Evolutionary conservation across 2,329 filamentous ascomycete species (phyloP).

Genomic region (Cladosporium sp.): DNA sequence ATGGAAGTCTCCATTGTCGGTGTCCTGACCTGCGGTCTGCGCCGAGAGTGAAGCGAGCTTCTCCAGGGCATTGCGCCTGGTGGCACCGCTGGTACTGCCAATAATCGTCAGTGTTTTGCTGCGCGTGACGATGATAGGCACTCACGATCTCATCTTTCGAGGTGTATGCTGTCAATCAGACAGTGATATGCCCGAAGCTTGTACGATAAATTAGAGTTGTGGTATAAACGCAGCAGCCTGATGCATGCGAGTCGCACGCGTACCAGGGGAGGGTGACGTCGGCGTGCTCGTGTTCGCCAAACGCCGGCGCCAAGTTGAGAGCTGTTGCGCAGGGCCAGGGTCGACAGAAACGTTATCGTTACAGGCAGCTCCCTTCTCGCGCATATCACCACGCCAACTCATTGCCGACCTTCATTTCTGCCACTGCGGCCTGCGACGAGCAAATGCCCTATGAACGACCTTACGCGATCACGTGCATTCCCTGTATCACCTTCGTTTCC

Average conservation of each 20-base stretch:
- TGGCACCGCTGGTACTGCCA: slow-evolving; percentile 23
- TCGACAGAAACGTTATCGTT: neutral
- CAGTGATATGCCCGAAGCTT: no score
- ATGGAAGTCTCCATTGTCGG: slow-evolving; percentile 32
- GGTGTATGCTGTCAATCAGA: no score
- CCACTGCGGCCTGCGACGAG: slow-evolving; percentile 5
- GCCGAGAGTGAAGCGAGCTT: slow-evolving; percentile 48
- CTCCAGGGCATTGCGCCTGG: slow-evolving; percentile 47
- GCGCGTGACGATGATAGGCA: neutral
- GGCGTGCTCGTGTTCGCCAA: neutral
- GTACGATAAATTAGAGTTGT: neutral
- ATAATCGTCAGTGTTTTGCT: neutral
- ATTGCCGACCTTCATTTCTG: neutral
- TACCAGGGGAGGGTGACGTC: neutral
- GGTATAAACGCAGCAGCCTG: neutral
- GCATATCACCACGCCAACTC: slow-evolving; percentile 1
- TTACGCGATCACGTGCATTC: slow-evolving; percentile 3
- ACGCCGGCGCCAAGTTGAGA: neutral
- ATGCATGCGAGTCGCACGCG: neutral
- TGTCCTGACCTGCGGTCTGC: slow-evolving; percentile 27
- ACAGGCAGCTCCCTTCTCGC: neutral
- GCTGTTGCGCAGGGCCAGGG: neutral
- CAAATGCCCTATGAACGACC: slow-evolving; percentile 8
- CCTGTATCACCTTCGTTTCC: neutral
- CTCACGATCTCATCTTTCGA: slow-evolving; percentile 9